Evolutionary conservation across 768 basidiomycete species (phyloP), one percentile per base, ranked within the genome.

Genomic region (Lactarius trivialis): DNA sequence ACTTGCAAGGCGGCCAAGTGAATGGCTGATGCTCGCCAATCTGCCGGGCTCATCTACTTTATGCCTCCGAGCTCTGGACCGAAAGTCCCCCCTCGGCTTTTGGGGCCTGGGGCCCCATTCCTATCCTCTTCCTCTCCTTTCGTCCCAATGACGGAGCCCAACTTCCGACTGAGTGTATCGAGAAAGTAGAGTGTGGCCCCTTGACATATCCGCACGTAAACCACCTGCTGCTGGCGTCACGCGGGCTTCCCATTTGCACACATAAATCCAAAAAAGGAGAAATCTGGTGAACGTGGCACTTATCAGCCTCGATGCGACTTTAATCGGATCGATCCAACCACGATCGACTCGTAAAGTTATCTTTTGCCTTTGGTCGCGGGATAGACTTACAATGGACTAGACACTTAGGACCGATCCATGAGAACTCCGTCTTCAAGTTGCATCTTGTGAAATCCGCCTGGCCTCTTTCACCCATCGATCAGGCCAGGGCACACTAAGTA

Each of bases 191-290:
- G 45, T 54, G 56, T 58, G 61, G 61, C 58, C 54, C 57, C 54
- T 56, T 64, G 43, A 55, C 48, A 34, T 55, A 43, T 60, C 58
- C 58, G 63, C 63, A 64, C 58, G 63, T 64, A 60, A 64, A 64
- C 63, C 63, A 60, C 63, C 63, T 64, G 63, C 63, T 55, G 48
- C 12, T 12, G 26, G 12, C 58, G 48, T 64, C 63, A 64, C 63
- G 63, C 63, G 63, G 58, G 45, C 54, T 33, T 55, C 53, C 58
- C 48, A 51, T 36, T 56, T 55, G 45, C 63, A 60, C 63, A 32
- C 63, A 64, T 59, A 37, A 60, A 19, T 39, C 63, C 63, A 51
- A 60, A 64, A 60, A 50, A 37, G 58, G 63, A 19, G 54, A 54
- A 17, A 49, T 54, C 52, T 55, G 54, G 5, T 56, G 54, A 60